phyloP scores from a whole-genome alignment of 306 rosid species.

The Rosa multiflora region DNA sequence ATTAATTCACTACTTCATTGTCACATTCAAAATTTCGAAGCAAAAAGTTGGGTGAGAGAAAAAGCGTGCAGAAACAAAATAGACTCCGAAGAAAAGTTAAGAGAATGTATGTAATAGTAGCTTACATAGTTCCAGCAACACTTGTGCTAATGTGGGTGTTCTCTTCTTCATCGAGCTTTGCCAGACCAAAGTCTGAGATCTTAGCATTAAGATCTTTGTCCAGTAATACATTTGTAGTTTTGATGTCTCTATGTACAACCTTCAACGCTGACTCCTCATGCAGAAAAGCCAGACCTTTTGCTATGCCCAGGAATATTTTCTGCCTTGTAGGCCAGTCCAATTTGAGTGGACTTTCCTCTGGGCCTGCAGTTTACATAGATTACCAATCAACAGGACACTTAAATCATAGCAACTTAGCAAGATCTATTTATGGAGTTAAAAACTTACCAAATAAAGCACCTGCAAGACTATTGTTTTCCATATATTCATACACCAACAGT shows the following conservation, averaged over 20 bases:
- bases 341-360: slow-evolving; percentile 17
- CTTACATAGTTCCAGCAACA: slow-evolving; percentile 55
- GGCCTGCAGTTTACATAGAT: background rate
- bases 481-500: slow-evolving; percentile 47
- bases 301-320: slow-evolving; percentile 52
- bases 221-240: slow-evolving; percentile 51
- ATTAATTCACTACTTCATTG: no score
- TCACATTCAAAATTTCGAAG: no score
- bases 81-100: no score
- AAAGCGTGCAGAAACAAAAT: no score
- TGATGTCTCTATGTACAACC: slow-evolving; percentile 66
- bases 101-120: slow-evolving; percentile 8
- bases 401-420: no score
- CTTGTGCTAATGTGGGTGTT: slow-evolving; percentile 41
- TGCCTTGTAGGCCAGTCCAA: slow-evolving; percentile 55
- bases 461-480: slow-evolving; percentile 43
- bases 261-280: slow-evolving; percentile 56
- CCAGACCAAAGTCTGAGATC: slow-evolving; percentile 68
- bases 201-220: slow-evolving; percentile 52
- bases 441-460: slow-evolving; percentile 30
- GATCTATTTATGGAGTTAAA: background rate
- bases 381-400: no score
- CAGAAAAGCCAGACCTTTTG: slow-evolving; percentile 53
- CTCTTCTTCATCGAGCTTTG: slow-evolving; percentile 52
- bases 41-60: no score